phyloP scores from a whole-genome alignment of 495 filamentous ascomycete genomes.

The Aspergillus asperescens region DNA sequence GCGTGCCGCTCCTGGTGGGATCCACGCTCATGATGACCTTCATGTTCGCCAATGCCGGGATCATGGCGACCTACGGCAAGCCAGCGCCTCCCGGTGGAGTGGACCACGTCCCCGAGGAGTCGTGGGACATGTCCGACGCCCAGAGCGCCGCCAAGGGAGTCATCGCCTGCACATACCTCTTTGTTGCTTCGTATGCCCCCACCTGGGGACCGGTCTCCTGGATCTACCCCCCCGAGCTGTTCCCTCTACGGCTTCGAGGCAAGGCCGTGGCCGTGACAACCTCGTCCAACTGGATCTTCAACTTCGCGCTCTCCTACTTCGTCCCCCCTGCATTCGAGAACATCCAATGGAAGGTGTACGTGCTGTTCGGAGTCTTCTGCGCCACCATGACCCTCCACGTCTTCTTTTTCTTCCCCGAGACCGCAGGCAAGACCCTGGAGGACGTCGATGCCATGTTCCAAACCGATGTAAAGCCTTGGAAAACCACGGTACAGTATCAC shows the following conservation, averaged over 20 bases:
- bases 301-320: slow-evolving; percentile 72
- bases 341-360: slow-evolving; percentile 68
- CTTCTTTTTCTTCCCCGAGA: slow-evolving; percentile 81
- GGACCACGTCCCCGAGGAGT: slow-evolving; percentile 27
- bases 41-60: slow-evolving; percentile 61
- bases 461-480: slow-evolving; percentile 3
- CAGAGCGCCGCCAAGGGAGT: slow-evolving; percentile 47
- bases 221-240: slow-evolving; percentile 64
- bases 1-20: slow-evolving; percentile 58
- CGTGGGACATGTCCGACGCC: slow-evolving; percentile 33
- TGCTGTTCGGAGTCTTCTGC: slow-evolving; percentile 72
- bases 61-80: slow-evolving; percentile 52
- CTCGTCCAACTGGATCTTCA: slow-evolving; percentile 70
- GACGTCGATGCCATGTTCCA: slow-evolving; percentile 69
- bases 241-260: slow-evolving; percentile 56
- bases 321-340: slow-evolving; percentile 63
- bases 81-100: slow-evolving; percentile 45
- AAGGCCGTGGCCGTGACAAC: slow-evolving; percentile 64
- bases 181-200: slow-evolving; percentile 52
- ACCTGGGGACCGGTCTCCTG: slow-evolving; percentile 61
- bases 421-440: slow-evolving; percentile 73
- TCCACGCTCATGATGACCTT: slow-evolving; percentile 62
- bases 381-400: slow-evolving; percentile 62
- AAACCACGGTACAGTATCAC: slow-evolving; percentile 8
- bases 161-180: slow-evolving; percentile 63